Conservation (phyloP, 208 protist genomes). For the Trypanosoma conorhini region DNA sequence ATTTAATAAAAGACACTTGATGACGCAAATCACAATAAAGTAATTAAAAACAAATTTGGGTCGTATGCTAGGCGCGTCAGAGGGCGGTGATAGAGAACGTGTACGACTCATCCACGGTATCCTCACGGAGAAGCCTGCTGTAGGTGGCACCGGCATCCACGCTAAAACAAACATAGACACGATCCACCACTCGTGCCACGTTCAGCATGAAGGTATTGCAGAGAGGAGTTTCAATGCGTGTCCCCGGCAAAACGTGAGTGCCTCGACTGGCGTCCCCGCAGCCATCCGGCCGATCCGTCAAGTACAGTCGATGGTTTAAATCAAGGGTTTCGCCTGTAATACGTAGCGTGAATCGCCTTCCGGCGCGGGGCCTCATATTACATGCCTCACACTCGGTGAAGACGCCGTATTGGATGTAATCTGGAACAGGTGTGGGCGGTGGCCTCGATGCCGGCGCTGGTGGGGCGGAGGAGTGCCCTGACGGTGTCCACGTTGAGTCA, state of each 20-base stretch:
- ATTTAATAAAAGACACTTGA: background rate
- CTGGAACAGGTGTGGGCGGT: conserved; percentile 17
- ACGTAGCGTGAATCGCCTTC: conserved; percentile 19
- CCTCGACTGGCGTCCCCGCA: background rate
- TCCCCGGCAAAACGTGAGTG: conserved; percentile 9
- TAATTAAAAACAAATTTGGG: background rate
- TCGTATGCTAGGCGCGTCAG: background rate
- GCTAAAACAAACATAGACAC: conserved; percentile 22
- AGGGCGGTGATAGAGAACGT: conserved; percentile 1
- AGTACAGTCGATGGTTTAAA: conserved; percentile 10
- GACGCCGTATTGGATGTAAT: conserved; percentile 24
- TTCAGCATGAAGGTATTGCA: conserved; percentile 15
- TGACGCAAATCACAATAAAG: background rate
- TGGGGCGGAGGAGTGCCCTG: background rate
- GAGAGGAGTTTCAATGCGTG: conserved; percentile 6
- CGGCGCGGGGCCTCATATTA: conserved; percentile 7
- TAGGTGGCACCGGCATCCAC: conserved; percentile 18
- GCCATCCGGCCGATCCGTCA: conserved; percentile 20
- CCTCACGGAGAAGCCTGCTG: conserved; percentile 14
- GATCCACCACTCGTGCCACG: background rate
- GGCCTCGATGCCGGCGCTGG: background rate
- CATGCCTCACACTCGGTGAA: conserved; percentile 26
- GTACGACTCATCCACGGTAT: conserved; percentile 7
- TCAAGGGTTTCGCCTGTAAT: conserved; percentile 15
- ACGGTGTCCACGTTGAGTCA: background rate